These are phyloP conservation scores for Pleurotus djamor DNA, from an alignment of 768 basidiomycete species.

Conservation along the genomic window DNA sequence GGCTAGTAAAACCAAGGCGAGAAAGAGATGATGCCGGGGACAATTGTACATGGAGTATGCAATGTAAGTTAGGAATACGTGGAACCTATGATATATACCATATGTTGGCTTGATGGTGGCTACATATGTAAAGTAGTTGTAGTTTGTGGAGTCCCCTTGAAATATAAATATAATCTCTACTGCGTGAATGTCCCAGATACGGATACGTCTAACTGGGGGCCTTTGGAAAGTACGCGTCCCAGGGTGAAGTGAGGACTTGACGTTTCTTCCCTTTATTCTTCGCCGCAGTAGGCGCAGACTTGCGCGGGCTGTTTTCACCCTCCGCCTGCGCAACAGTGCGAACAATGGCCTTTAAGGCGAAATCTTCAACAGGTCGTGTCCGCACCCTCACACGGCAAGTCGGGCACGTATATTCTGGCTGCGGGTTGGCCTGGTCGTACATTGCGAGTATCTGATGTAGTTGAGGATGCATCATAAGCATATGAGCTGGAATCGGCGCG, in stretches of 20 bases:
- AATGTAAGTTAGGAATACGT: background rate
- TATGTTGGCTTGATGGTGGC: background rate
- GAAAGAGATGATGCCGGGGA: conserved; percentile 31
- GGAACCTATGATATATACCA: background rate
- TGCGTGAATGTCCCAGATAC: too few relatives aligned
- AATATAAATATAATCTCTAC: background rate
- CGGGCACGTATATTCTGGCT: conserved; percentile 66
- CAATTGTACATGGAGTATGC: background rate
- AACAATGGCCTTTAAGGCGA: conserved; percentile 56
- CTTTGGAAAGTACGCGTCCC: conserved; percentile 45
- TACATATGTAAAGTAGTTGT: conserved; percentile 1
- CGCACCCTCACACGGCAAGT: conserved; percentile 54
- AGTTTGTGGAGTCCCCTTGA: background rate
- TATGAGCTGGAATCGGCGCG: conserved; percentile 12
- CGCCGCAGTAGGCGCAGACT: conserved; percentile 11
- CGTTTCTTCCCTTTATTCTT: conserved; percentile 17
- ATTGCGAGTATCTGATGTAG: conserved; percentile 22
- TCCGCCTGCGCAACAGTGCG: conserved; percentile 43
- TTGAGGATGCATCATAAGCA: conserved; percentile 19
- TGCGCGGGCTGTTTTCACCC: conserved; percentile 46
- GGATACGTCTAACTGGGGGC: too few relatives aligned
- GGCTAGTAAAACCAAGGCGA: conserved; percentile 34
- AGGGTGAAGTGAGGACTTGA: conserved; percentile 23
- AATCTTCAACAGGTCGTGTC: conserved; percentile 56
- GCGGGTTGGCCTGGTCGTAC: conserved; percentile 22